Base-by-base conservation (phyloP, 2,329 filamentous ascomycete genomes). In the Pestalotiopsis fici region DNA sequence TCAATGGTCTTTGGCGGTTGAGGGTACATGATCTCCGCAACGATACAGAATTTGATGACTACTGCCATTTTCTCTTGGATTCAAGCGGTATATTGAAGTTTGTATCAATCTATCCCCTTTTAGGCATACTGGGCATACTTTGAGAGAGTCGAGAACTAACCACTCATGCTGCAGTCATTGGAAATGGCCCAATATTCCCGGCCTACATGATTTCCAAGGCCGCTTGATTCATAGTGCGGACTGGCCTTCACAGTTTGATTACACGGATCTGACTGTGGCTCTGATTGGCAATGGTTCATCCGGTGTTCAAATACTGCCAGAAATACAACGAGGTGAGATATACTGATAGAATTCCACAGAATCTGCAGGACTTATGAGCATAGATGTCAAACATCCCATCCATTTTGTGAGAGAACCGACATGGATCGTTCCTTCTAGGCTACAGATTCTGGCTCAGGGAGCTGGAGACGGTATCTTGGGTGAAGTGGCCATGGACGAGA, bases 201-300 rank as follows among this genome's bases (percentile, higher is more conserved):
- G 82, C 0, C 73, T 87, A 2, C 71, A 83, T 2, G 71, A 74
- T 12, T 89, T 86, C 71, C 71, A 81, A 56, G 86, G 87, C 9
- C 73, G 80, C 1, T 70, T 87, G 4, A 76, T 88, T 35, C 87
- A 89, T 72, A 87, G 83, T 4, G 86, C 86, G 1, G 78, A 77
- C 13, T 89, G 87, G 86, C 83, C 85, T 1, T 76, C 83, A 31
- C 74, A 79, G 21, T 84, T 86, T 54, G 82, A 86, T 62, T 81
- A 82, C 66, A 73, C 78, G 18, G 82, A 79, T 67, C 88, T 88
- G 73, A 81, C 77, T 0, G 82, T 88, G 4, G 85, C 83, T 2
- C 78, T 89, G 18, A 86, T 89, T 60, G 87, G 87, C 9, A 88
- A 86, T 65, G 86, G 86, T 5, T 80, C 86, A 23, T 86, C 85